Percentiles rank a stretch among this genome's conserved stretches.
phyloP scores from a whole-genome alignment of 352 stramenopile species.

The Phytopythium sindhum region DNA sequence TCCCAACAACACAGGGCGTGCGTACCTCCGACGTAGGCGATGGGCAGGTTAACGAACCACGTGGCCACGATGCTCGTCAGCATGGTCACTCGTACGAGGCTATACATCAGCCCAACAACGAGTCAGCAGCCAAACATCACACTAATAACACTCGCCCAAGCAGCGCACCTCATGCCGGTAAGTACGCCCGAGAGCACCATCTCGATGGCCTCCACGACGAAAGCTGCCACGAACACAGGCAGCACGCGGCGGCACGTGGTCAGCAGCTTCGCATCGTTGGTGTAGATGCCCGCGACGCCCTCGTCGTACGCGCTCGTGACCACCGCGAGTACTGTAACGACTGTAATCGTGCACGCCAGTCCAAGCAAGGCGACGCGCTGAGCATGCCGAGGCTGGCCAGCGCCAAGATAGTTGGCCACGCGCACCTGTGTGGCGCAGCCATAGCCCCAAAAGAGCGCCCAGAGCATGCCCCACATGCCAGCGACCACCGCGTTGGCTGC shows the following conservation, averaged over 20 bases:
- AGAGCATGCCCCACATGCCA: constrained; percentile 62
- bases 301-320: constrained; percentile 42
- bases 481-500: constrained; percentile 71
- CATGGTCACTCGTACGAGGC: constrained; percentile 61
- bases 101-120: constrained; percentile 10
- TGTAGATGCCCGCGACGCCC: constrained; percentile 57
- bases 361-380: constrained; percentile 52
- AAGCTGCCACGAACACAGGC: constrained; percentile 57
- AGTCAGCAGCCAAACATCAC: neutral
- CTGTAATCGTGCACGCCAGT: constrained; percentile 45
- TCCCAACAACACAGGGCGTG: neutral
- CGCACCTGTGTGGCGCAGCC: constrained; percentile 75
- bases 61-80: constrained; percentile 58
- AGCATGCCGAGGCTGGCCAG: constrained; percentile 42
- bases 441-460: constrained; percentile 79
- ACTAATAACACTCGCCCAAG: neutral
- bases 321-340: constrained; percentile 45
- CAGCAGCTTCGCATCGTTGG: constrained; percentile 46
- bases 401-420: constrained; percentile 74
- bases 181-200: constrained; percentile 53
- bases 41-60: constrained; percentile 63
- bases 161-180: constrained; percentile 60
- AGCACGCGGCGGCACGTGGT: constrained; percentile 45
- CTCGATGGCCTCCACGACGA: constrained; percentile 60
- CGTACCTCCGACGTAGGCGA: constrained; percentile 47